A percentile compares a stretch with the other conserved stretches of the same genome.
phyloP scores from a whole-genome alignment of 352 stramenopile genomes.

The Globisporangium carolinianum region DNA sequence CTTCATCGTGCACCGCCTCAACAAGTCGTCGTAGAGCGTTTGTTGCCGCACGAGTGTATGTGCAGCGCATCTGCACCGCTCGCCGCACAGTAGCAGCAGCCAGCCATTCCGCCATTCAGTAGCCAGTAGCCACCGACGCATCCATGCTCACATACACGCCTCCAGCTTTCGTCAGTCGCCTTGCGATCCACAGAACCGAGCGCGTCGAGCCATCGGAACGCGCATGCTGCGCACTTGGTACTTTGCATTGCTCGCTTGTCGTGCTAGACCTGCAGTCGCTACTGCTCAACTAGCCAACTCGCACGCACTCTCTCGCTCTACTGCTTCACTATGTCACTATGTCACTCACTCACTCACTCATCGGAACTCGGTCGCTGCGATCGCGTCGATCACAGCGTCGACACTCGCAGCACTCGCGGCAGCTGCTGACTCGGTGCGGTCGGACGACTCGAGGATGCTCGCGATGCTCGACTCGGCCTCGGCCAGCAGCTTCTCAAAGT shows the following conservation, averaged over 20 bases:
- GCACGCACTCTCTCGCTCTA: neutral
- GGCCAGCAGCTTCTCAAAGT: conserved; percentile 62
- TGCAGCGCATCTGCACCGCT: no score
- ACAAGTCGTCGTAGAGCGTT: conserved; percentile 43
- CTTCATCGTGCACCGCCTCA: conserved; percentile 79
- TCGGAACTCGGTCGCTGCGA: conserved; percentile 6
- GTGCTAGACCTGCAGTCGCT: no score
- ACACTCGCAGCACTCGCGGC: conserved; percentile 1
- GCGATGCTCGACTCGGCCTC: conserved; percentile 73
- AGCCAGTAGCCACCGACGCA: neutral
- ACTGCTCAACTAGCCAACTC: no score
- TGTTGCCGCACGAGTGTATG: neutral
- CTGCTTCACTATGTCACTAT: neutral
- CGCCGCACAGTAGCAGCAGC: neutral
- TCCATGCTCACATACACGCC: no score
- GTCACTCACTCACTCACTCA: neutral
- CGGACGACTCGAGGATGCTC: conserved; percentile 16
- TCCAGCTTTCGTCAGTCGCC: no score
- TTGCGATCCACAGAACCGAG: no score
- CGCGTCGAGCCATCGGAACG: no score
- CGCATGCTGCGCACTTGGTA: no score
- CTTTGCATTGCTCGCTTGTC: no score
- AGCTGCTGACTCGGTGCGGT: neutral
- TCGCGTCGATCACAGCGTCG: conserved; percentile 12
- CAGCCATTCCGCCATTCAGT: neutral